Evolutionary conservation across 176 grass and related monocot species (phyloP), one percentile per base, ranked within the genome.

Genomic region (Canna indica): DNA sequence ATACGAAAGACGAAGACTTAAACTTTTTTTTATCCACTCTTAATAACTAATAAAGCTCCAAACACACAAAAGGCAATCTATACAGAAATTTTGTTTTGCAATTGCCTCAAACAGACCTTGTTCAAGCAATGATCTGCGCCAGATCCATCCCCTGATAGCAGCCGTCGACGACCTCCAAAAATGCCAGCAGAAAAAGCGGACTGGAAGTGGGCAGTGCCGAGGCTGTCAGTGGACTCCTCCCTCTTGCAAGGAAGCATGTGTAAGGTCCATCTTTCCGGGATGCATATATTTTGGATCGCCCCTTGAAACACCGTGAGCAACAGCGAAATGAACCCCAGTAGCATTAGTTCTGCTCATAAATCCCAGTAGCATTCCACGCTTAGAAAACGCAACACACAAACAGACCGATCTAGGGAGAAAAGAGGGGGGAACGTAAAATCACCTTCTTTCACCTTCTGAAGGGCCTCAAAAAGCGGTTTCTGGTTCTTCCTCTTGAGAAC

Each of bases 371-470:
- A n/a, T n/a, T n/a, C n/a, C n/a, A n/a, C n/a, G n/a, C n/a, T n/a
- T n/a, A n/a, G n/a, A n/a, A n/a, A n/a, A n/a, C n/a, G n/a, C n/a
- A n/a, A n/a, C n/a, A n/a, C n/a, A n/a, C n/a, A n/a, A n/a, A n/a
- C n/a, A n/a, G n/a, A n/a, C 8, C 36, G 11, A 38, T 3, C 22
- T 27, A 69, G 29, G 5, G 5, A 36, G 1, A 3, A 77, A 56
- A 69, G 68, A 62, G 33, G 22, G 15, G 32, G 29, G 7, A 27
- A 35, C 18, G 25, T 22, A 59, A 63, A 30, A 16, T 1, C 36
- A 84, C 82, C 82, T 76, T 76, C 82, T 75, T 84, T 84, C 20
- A 84, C 31, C 78, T 84, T 84, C 62, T 84, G 82, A 50, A 84
- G 78, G 33, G 82, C 82, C n/a, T 79, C 71, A 63, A 79, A 79